Evolutionary conservation across 78 protist species (phyloP), one percentile per base, ranked within the genome.

Genomic region (Ministeria vibrans): DNA sequence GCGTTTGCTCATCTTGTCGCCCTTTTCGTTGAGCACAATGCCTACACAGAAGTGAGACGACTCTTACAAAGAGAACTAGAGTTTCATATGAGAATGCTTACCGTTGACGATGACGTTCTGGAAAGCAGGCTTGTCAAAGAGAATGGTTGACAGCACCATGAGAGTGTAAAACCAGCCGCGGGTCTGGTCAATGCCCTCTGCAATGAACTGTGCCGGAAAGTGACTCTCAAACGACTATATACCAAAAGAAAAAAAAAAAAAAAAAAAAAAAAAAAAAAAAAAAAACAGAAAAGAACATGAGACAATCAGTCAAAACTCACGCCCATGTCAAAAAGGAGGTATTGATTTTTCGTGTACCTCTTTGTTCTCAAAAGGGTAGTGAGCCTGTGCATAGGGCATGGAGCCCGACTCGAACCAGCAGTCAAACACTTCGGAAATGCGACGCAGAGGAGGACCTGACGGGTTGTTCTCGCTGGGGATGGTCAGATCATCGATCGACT

Each of bases 351-450:
- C n/a, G n/a, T n/a, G n/a, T n/a, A n/a, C 41, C 42, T 55, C 78
- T 83, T 92, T 85, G 91, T 97, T 96, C 85, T 97, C 99, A 66
- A 97, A 97, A 75, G 99, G 99, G 86, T 97, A 98, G 91, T 97
- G 99, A 75, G 49, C 98, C 85, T 95, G 98, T 43, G 98, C 99
- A 81, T 96, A 96, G 64, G 99, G 99, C 99, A 98, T 98, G 53
- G 77, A 34, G 68, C 99, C 99, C 23, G 92, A 78, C 92, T 99
- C 99, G 87, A 99, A 99, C 99, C 99, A 99, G 93, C 99, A 98
- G 92, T 99, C 99, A 79, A 99, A 99, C 28, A 99, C 99, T 64
- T 96, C 97, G 51, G 64, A 83, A 62, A 96, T 86, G 49, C 99
- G 90, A 39, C 80, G 71, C 36, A 85, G 89, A n/a, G n/a, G n/a